Evolutionary conservation across 306 rosid species (phyloP), one percentile per base, ranked within the genome.

Genomic region (Corylus avellana): DNA sequence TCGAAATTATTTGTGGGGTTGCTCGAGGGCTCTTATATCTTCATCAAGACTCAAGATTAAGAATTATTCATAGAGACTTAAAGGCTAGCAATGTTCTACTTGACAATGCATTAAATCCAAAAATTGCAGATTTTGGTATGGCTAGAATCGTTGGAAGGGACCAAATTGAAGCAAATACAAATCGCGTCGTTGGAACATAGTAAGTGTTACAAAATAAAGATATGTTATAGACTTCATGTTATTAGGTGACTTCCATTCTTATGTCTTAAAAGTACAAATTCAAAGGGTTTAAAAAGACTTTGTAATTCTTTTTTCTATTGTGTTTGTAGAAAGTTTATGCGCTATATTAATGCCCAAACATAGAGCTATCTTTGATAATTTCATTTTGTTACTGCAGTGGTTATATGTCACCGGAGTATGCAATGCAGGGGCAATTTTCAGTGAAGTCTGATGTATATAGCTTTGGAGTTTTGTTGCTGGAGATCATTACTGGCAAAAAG

Each of bases 81-180:
- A 92, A 92, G 71, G 88, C 88, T 0, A 88, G 90, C 72, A 92
- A 92, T 78, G 79, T 92, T 5, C 81, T 92, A 47, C 37, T 92
- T 3, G 94, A 90, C 47, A 64, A 71, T 46, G 64, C 48, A 66
- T 70, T 90, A 81, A 22, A 22, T 22, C 25, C 92, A 0, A 92
- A 90, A 73, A 90, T 92, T 69, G 82, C 93, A 37, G 92, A 90
- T 80, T 92, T 90, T 80, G 94, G 93, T 7, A 81, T 88, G 92
- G 92, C 94, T 74, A 88, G 86, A 81, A 88, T 92, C 62, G 84
- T 92, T 56, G 86, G 92, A 44, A 81, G 79, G 4, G 78, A 90
- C 59, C 91, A 90, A 77, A 81, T 82, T 59, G 90, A 85, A 88
- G 90, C 90, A 75, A 78, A 83, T 47, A 92, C 97, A 48, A 85